Percentiles rank a stretch among this genome's conserved stretches.
phyloP scores from a whole-genome alignment of 2,329 filamentous ascomycete species.

The Colletotrichum sp. region DNA sequence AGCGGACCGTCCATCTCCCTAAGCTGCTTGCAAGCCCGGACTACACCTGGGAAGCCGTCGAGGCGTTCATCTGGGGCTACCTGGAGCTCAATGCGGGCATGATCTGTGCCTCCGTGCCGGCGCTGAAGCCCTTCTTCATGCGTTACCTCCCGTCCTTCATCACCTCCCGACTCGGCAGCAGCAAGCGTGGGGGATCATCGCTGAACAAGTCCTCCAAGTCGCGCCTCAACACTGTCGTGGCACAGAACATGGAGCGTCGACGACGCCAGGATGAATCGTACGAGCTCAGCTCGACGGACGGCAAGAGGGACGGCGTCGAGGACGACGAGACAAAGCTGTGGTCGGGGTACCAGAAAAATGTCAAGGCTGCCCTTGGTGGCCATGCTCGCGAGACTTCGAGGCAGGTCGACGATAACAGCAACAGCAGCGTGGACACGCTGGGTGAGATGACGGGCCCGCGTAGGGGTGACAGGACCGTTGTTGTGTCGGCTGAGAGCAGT shows the following conservation, averaged over 20 bases:
- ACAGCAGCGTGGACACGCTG: not conserved
- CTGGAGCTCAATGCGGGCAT: slow-evolving; percentile 19
- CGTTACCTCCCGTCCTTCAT: slow-evolving; percentile 19
- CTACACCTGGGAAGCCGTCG: slow-evolving; percentile 30
- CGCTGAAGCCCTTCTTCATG: slow-evolving; percentile 22
- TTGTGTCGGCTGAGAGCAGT: not conserved
- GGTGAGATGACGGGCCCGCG: not conserved
- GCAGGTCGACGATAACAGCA: not conserved
- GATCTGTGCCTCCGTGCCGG: slow-evolving; percentile 12
- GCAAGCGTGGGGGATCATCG: not conserved
- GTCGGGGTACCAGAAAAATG: not conserved
- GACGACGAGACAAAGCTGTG: slow-evolving; percentile 20
- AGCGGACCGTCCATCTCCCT: slow-evolving; percentile 29
- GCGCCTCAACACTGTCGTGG: not conserved
- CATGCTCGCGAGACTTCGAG: not conserved
- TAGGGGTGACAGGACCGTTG: not conserved
- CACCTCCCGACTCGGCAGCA: not conserved
- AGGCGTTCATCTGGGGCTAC: slow-evolving; percentile 32
- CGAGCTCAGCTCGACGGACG: slow-evolving; percentile 9
- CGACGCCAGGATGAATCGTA: slow-evolving; percentile 5
- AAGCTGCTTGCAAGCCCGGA: slow-evolving; percentile 26
- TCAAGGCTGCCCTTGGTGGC: not conserved
- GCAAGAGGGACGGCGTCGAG: not conserved
- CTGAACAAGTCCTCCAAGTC: not conserved
- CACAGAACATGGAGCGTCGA: slow-evolving; percentile 15